These are phyloP conservation scores for Rhizoclosmatium sp. DNA, from an alignment of 192 early-diverging fungal genomes.

Conservation along the genomic window DNA sequence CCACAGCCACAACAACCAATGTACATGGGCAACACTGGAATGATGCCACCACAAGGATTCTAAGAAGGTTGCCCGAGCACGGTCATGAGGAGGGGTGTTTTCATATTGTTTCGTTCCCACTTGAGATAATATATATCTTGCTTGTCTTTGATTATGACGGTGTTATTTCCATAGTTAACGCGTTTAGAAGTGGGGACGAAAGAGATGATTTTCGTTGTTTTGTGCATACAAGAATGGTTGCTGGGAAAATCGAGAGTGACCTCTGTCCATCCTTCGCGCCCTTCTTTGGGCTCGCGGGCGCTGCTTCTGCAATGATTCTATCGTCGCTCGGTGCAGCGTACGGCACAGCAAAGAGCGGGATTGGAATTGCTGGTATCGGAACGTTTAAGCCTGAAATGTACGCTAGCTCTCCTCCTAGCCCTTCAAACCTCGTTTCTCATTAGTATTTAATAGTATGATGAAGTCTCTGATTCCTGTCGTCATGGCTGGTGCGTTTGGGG, in stretches of 20 bases:
- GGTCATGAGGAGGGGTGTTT: no score
- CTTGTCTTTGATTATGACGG: no score
- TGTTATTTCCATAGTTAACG: no score
- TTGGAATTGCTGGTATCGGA: constrained; percentile 95
- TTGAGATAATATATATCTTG: no score
- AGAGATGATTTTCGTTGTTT: no score
- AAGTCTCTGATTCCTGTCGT: constrained; percentile 88
- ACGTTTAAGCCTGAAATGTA: constrained; percentile 89
- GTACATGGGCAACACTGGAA: constrained; percentile 12
- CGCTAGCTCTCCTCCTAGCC: not conserved
- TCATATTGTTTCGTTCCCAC: no score
- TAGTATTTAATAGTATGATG: constrained; percentile 47
- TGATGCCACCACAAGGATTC: constrained; percentile 33
- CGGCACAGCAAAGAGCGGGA: constrained; percentile 96
- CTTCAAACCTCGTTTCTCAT: not conserved
- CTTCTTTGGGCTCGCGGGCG: constrained; percentile 95
- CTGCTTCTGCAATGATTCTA: constrained; percentile 89
- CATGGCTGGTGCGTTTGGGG: constrained; percentile 67
- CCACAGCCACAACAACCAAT: constrained; percentile 14
- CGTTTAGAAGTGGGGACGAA: no score
- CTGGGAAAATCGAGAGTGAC: not conserved
- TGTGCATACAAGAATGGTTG: not conserved
- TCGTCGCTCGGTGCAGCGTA: constrained; percentile 89
- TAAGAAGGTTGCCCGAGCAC: not conserved
- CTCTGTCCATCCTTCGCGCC: constrained; percentile 89